Evolutionary conservation across 192 early-diverging fungal species (phyloP).

Genomic region (Entomortierella beljakovae): DNA sequence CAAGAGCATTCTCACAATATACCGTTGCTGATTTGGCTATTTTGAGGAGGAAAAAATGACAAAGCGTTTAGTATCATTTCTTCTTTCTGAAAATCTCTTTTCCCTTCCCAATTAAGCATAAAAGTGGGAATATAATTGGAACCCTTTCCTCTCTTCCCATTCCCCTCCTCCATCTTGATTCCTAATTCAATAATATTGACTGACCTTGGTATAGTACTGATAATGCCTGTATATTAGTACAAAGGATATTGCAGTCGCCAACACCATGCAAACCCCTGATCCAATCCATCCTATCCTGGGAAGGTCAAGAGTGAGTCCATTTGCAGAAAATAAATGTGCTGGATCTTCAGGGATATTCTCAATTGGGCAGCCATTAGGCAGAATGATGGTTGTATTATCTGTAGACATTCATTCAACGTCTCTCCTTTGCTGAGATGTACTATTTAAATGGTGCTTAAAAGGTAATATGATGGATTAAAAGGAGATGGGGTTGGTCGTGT

Average conservation of each 20-base stretch:
- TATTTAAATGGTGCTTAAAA: no score
- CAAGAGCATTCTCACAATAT: slow-evolving; percentile 79
- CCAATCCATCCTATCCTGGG: slow-evolving; percentile 74
- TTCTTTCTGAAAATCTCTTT: no score
- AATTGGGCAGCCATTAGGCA: slow-evolving; percentile 46
- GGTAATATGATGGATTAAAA: not conserved
- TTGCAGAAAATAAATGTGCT: slow-evolving; percentile 32
- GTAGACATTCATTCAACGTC: slow-evolving; percentile 17
- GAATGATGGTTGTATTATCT: slow-evolving; percentile 13
- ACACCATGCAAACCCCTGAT: slow-evolving; percentile 62
- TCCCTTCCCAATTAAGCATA: no score
- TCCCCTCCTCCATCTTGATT: no score
- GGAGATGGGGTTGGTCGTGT: no score
- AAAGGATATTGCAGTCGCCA: slow-evolving; percentile 60
- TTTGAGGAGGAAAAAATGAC: not conserved
- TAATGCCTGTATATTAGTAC: slow-evolving; percentile 63
- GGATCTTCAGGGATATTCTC: slow-evolving; percentile 37
- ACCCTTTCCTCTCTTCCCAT: no score
- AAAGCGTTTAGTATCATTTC: not conserved
- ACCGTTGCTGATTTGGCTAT: slow-evolving; percentile 75
- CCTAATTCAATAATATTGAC: not conserved
- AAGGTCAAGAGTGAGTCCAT: slow-evolving; percentile 42
- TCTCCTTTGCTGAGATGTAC: no score
- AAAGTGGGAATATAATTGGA: no score
- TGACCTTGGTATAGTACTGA: slow-evolving; percentile 65